Evolutionary conservation across 2,329 filamentous ascomycete species (phyloP).

Genomic region (Venturia pyrina): DNA sequence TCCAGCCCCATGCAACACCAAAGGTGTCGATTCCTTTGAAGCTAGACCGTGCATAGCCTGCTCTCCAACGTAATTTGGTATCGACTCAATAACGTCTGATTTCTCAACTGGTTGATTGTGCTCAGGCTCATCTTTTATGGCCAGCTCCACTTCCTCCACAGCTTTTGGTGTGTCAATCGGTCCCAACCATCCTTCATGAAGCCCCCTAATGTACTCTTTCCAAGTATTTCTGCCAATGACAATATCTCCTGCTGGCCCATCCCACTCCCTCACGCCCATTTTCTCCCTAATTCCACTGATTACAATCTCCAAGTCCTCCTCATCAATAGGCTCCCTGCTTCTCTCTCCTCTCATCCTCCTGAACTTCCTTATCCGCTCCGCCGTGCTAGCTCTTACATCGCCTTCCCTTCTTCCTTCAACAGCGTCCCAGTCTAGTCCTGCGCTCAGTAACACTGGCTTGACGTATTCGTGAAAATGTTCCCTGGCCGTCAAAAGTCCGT

Average conservation of each 20-base stretch:
- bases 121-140: conserved; percentile 14
- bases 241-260: conserved; percentile 71
- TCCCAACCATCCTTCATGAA: conserved; percentile 95
- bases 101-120: conserved; percentile 14
- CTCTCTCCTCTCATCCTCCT: conserved; percentile 51
- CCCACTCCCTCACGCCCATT: conserved; percentile 59
- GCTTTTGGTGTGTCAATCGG: conserved; percentile 56
- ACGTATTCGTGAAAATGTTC: conserved; percentile 95
- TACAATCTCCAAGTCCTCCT: conserved; percentile 47
- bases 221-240: conserved; percentile 86
- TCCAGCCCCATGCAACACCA: neutral
- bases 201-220: conserved; percentile 90
- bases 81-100: neutral
- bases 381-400: conserved; percentile 79
- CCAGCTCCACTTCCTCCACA: conserved; percentile 22
- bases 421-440: conserved; percentile 91
- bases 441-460: conserved; percentile 83
- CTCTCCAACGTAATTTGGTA: conserved; percentile 6
- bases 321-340: conserved; percentile 31
- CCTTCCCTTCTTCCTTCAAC: conserved; percentile 85
- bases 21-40: neutral
- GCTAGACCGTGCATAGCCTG: neutral
- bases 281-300: conserved; percentile 54
- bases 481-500: conserved; percentile 73
- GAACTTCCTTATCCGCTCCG: conserved; percentile 67